Percentiles rank a stretch among this genome's conserved stretches.
phyloP scores from a whole-genome alignment of 2,329 filamentous ascomycete genomes.

The Fusarium nematophilum region DNA sequence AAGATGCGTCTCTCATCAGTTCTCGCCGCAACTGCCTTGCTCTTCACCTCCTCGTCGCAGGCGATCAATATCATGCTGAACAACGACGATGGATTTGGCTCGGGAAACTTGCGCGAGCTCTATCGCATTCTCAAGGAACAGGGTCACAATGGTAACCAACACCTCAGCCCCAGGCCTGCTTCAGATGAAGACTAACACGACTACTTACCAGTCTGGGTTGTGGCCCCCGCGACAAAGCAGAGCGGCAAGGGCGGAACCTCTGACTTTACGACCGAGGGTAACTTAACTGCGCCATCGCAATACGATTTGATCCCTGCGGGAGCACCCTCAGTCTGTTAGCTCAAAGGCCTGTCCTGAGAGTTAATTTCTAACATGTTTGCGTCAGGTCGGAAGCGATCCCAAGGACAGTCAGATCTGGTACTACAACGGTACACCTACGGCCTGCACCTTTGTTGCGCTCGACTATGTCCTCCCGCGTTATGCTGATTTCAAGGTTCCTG shows the following conservation, averaged over 20 bases:
- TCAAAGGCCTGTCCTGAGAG: neutral
- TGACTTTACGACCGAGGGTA: slow-evolving; percentile 43
- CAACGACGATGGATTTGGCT: slow-evolving; percentile 48
- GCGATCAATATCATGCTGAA: slow-evolving; percentile 46
- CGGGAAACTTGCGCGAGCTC: slow-evolving; percentile 45
- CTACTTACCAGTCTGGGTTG: slow-evolving; percentile 41
- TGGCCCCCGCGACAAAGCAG: slow-evolving; percentile 46
- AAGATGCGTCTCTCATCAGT: slow-evolving; percentile 40
- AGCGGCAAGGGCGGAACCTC: slow-evolving; percentile 46
- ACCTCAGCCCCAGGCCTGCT: fast-evolving
- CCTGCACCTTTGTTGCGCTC: slow-evolving; percentile 66
- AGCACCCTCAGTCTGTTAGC: slow-evolving; percentile 38
- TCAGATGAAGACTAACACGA: fast-evolving
- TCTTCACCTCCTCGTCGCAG: slow-evolving; percentile 28
- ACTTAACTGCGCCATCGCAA: slow-evolving; percentile 41
- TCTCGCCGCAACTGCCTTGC: slow-evolving; percentile 27
- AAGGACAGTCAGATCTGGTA: slow-evolving; percentile 67
- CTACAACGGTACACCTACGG: slow-evolving; percentile 68
- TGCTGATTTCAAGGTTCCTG: slow-evolving; percentile 60
- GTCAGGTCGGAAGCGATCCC: slow-evolving; percentile 60
- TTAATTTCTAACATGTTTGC: neutral
- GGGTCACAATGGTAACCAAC: slow-evolving; percentile 41
- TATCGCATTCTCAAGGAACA: slow-evolving; percentile 46
- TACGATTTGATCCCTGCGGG: slow-evolving; percentile 46
- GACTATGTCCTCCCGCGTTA: slow-evolving; percentile 66